Base-by-base conservation (phyloP, 345 rosid genomes). In the Hibiscus syriacus region DNA sequence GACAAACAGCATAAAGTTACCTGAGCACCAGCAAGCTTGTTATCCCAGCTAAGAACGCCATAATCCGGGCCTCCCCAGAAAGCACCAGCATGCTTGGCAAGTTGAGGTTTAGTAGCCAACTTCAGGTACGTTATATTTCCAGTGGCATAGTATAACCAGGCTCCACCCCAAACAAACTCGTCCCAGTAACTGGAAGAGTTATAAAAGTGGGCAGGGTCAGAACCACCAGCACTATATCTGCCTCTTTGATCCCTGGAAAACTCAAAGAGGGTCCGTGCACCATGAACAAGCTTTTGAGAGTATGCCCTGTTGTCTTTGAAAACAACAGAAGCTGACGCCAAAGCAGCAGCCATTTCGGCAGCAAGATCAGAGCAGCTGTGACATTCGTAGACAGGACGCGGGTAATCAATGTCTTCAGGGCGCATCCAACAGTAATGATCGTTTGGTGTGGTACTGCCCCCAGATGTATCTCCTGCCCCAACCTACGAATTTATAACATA, bases 391-490 rank as follows among this genome's bases (percentile, higher is more conserved):
- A 92, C 93, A 65, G 97, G 93, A 3, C 98, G 83, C 0, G 6
- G 36, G 34, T 95, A 95, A 76, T 95, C 93, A 71, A 95, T 95
- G 80, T 95, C 99, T 85, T 95, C 99, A n/a, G 99, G 99, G 7
- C 98, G 80, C 96, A 84, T 90, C 99, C 99, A 95, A 66, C 99
- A 95, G 78, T 86, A 92, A 72, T 92, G 97, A 72, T 95, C 99
- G 27, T 92, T 92, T 2, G 86, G 76, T 14, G 64, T 73, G 1
- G 93, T 84, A 73, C 79, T 91, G 23, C 93, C 99, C 2, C 84
- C 96, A 13, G 90, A 85, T 20, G 97, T 92, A 59, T 88, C 96
- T 52, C 99, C 99, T 8, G 60, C 36, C 66, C 97, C 98, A 66
- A 93, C 98, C 98, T 92, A 77, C 67, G 9, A 52, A 64, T 17